A percentile compares a stretch with the other conserved stretches of the same genome.
phyloP scores from a whole-genome alignment of 768 basidiomycete species.

The Rubroboletus satanas region DNA sequence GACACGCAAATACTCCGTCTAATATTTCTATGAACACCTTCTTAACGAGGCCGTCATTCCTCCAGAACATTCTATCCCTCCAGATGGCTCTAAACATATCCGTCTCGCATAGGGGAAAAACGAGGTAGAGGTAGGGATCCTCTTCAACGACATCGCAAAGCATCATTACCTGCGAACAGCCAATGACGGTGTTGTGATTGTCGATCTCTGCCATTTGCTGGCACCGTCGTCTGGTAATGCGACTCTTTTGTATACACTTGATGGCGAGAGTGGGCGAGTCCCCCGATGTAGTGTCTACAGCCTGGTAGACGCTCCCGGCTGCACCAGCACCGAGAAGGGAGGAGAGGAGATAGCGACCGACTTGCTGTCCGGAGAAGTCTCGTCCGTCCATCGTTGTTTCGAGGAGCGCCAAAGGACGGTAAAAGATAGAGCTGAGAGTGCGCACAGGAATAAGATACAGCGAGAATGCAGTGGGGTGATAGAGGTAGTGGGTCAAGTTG shows the following conservation, averaged over 20 bases:
- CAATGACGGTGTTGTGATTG: constrained; percentile 45
- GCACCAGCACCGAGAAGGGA: constrained; percentile 69
- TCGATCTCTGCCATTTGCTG: constrained; percentile 68
- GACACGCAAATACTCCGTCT: constrained; percentile 74
- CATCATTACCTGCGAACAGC: constrained; percentile 55
- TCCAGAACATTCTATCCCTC: constrained; percentile 48
- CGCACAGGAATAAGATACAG: neutral
- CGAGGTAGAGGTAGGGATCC: constrained; percentile 58
- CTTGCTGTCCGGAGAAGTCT: constrained; percentile 45
- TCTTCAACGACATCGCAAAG: constrained; percentile 61
- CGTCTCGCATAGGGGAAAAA: constrained; percentile 56
- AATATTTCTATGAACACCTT: constrained; percentile 69
- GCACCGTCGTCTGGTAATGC: constrained; percentile 45
- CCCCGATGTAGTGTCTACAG: constrained; percentile 47
- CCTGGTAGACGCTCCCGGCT: constrained; percentile 75
- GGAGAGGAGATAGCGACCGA: constrained; percentile 61
- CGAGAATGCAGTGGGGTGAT: neutral
- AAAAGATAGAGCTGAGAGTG: neutral
- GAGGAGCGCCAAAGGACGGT: neutral
- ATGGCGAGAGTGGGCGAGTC: constrained; percentile 53
- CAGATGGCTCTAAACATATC: constrained; percentile 61
- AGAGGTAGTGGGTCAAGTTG: neutral
- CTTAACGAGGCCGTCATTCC: constrained; percentile 60
- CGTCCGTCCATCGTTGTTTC: constrained; percentile 19
- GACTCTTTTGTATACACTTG: constrained; percentile 64